Base-by-base conservation (phyloP, 768 basidiomycete genomes). In the Lentinus brumalis region DNA sequence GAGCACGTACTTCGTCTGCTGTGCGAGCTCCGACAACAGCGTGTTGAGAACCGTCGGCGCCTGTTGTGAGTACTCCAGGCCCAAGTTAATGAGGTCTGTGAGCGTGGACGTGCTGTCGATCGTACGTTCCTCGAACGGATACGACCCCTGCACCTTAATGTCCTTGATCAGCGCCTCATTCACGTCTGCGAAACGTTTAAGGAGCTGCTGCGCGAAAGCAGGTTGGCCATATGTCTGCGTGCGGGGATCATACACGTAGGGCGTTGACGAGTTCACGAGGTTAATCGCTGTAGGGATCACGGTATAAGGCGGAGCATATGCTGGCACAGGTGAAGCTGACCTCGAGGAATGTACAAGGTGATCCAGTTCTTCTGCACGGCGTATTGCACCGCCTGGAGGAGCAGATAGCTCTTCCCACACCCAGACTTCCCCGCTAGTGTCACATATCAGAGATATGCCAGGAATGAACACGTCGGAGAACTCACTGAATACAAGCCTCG, bases 341-440 rank as follows among this genome's bases (percentile, higher is more conserved):
- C 85, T 75, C 88, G 80, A 3, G 95, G 93, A 29, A 94, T 82
- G 70, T 95, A 97, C 16, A 96, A 73, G 16, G 94, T 91, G 21
- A 96, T 81, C 91, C 92, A 95, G 30, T 83, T 81, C 21, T 83
- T 80, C 2, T 80, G 73, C 10, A 81, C 66, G 38, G 86, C 87
- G 63, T 92, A 86, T 41, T 89, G 80, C 0, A 91, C 85, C 0
- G 88, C 81, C 71, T 97, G 94, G 9, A 95, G 76, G 32, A 96
- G 74, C 9, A 91, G 72, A 61, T 83, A 86, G 57, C 88, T 91
- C 76, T 96, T 97, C 44, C 94, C 95, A 56, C 83, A 86, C 5
- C 95, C 94, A 9, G 82, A 62, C 6, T 81, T 75, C 14, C 94
- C 94, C 62, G 86, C 88, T 94, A 67, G n/a, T 12, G 51, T 15